These are phyloP conservation scores for Toxoplasma gondii DNA, from an alignment of 169 alveolate species.

Conservation along the genomic window DNA sequence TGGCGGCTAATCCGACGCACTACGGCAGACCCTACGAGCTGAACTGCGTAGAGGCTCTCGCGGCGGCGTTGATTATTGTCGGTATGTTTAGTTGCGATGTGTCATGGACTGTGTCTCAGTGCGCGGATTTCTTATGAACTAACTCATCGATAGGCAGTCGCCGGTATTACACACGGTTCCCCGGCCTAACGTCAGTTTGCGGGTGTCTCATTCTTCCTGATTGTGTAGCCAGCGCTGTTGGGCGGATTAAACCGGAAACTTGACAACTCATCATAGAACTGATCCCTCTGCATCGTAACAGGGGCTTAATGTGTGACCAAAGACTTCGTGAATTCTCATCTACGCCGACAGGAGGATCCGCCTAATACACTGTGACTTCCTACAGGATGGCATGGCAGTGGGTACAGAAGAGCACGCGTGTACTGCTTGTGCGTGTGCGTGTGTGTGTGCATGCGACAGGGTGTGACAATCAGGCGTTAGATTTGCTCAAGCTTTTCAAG, in stretches of 20 bases:
- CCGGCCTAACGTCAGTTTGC: neutral
- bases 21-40: constrained; percentile 94
- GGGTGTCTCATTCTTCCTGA: neutral
- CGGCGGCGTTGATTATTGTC: constrained; percentile 90
- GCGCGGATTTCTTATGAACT: neutral
- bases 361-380: too few species aligned
- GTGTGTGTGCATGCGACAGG: neutral
- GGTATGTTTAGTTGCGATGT: constrained; percentile 70
- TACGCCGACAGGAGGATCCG: too few species aligned
- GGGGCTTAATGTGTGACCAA: too few species aligned
- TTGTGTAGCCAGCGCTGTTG: too few species aligned
- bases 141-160: neutral
- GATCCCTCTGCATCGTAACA: too few species aligned
- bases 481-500: constrained; percentile 5
- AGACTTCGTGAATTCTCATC: too few species aligned
- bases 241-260: too few species aligned
- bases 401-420: too few species aligned
- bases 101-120: neutral
- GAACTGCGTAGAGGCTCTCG: constrained; percentile 95
- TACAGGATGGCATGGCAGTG: too few species aligned
- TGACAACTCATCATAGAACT: too few species aligned
- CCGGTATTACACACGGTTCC: neutral
- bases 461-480: neutral
- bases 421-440: too few species aligned
- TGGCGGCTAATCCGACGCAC: constrained; percentile 96